These are phyloP conservation scores for Dendrothele bispora DNA, from an alignment of 768 basidiomycete species.

Conservation along the genomic window DNA sequence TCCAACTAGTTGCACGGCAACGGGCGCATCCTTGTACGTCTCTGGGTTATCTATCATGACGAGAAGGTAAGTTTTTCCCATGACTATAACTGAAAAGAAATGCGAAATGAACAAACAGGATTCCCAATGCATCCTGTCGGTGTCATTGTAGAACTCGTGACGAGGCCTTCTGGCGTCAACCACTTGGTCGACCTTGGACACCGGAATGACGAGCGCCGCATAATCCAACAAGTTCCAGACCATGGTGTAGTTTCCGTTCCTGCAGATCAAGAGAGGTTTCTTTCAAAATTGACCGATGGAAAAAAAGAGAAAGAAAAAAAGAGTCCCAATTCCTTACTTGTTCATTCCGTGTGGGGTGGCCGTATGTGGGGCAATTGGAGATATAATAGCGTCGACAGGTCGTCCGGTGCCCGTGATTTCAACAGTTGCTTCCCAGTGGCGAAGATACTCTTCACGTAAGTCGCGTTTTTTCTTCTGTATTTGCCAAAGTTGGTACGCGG, in stretches of 20 bases:
- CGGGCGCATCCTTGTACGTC: conserved; percentile 55
- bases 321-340: conserved; percentile 32
- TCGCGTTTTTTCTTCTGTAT: conserved; percentile 50
- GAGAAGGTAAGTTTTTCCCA: not conserved
- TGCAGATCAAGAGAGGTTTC: conserved; percentile 17
- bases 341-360: conserved; percentile 66
- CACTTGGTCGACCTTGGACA: conserved; percentile 54
- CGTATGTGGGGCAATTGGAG: conserved; percentile 57
- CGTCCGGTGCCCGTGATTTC: conserved; percentile 61
- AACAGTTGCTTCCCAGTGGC: conserved; percentile 59
- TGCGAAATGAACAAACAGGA: conserved; percentile 44
- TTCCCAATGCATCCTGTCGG: conserved; percentile 51
- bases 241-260: conserved; percentile 53
- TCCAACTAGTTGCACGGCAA: conserved; percentile 66
- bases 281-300: not conserved
- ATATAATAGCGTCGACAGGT: conserved; percentile 75
- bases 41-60: conserved; percentile 51
- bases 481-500: conserved; percentile 70
- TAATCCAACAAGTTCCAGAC: conserved; percentile 74
- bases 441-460: conserved; percentile 56
- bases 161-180: conserved; percentile 49
- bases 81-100: not conserved
- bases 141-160: conserved; percentile 44
- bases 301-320: too few species aligned
- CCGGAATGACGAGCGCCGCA: conserved; percentile 60